A percentile compares a stretch with the other conserved stretches of the same genome.
Conservation (phyloP, 2,329 filamentous ascomycete species). For the Epichloe sp. region DNA sequence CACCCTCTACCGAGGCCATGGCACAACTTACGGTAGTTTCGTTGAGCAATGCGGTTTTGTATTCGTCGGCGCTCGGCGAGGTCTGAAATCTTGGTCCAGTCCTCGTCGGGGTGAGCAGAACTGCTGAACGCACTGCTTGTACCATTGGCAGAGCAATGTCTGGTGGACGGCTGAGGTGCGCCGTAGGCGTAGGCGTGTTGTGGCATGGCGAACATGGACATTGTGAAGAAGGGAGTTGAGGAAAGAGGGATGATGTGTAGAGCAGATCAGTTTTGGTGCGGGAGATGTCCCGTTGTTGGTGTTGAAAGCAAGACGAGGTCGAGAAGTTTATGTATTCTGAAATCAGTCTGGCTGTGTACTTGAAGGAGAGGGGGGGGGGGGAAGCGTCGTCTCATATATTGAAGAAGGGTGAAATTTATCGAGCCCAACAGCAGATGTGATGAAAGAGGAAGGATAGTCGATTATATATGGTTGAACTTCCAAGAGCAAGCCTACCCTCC, state of each 20-base stretch:
- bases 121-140: conserved; percentile 92
- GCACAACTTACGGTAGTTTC: conserved; percentile 66
- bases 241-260: no score
- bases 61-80: conserved; percentile 86
- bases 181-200: conserved; percentile 22
- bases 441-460: conserved; percentile 3
- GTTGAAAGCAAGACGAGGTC: background rate
- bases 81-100: conserved; percentile 99
- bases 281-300: no score
- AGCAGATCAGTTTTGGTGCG: no score
- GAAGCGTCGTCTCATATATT: background rate
- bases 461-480: conserved; percentile 3
- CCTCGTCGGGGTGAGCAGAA: conserved; percentile 89
- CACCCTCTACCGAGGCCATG: no score
- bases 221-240: conserved; percentile 9
- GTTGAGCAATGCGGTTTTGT: conserved; percentile 94
- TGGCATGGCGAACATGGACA: conserved; percentile 24
- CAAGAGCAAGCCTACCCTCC: background rate
- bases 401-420: conserved; percentile 1
- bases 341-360: background rate
- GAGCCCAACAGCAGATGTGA: background rate
- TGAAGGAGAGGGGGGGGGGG: background rate
- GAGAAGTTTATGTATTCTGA: background rate
- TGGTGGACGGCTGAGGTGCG: conserved; percentile 27
- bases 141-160: conserved; percentile 58